Base-by-base conservation (phyloP, 768 basidiomycete genomes). In the Tubosaeta sp. region DNA sequence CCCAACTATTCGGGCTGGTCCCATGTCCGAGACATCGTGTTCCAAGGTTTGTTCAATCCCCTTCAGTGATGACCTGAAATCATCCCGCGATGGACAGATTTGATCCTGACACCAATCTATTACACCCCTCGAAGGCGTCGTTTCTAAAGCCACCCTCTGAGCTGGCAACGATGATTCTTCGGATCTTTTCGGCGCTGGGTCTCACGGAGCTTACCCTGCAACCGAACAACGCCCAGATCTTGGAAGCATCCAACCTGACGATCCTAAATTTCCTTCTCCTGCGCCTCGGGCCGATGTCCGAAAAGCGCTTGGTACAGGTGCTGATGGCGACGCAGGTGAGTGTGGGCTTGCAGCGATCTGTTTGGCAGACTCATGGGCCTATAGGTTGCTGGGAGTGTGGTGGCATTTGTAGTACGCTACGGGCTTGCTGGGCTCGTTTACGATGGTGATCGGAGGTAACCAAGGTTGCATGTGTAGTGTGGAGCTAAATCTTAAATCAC, bases 21-120 rank as follows among this genome's bases (percentile, higher is more conserved):
- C 86, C 89, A 0, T 97, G 95, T 66, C 97, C 97, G 6, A 76
- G 97, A 45, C 97, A 99, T 71, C 83, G 97, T 47, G 79, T 99
- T 17, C 97, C 97, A 49, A 82, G 82, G 91, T 94, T 63, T 59
- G 82, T 65, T 64, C 38, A 17, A 9, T 6, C 25, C 9, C 19
- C 25, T 51, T 11, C 3, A 3, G 34, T 3, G 14, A 14, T 19
- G 32, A 27, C 27, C 7, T 4, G 32, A 14, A 43, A 39, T 22
- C 12, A 50, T 26, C 11, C 27, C 6, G 10, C 42, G 13, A 16
- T 48, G 4, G 7, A 47, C 29, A 95, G 93, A 58, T 87, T 91
- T 62, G 85, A 95, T 65, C 64, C 74, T 9, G 71, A 84, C 29
- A 88, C 88, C 1, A 86, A 87, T 56, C 71, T 88, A n/a, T 74